Base-by-base conservation (phyloP, 441 rosid species). In the Adansonia rubrostipa region DNA sequence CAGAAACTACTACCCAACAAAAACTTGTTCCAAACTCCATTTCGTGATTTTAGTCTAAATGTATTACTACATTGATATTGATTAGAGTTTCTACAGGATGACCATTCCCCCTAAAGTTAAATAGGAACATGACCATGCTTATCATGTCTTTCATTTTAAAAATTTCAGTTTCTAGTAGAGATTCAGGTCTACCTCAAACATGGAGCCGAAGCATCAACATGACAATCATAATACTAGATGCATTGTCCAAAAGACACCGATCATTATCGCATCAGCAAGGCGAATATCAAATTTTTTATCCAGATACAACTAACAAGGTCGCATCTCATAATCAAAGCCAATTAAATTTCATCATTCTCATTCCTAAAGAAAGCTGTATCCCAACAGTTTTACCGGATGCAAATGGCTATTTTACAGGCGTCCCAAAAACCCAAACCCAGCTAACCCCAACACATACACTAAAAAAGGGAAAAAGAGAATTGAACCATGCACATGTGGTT, bases 21-120 rank as follows among this genome's bases (percentile, higher is more conserved):
- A 17, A 67, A 67, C 71, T 45, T 44, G 71, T 10, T 67, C n/a
- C 51, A 9, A 60, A 40, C 71, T 44, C 71, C 53, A 67, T 1
- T 19, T 70, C 24, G 4, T 51, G 57, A 48, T 4, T 5, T 48
- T 13, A 70, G 28, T 71, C 58, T 22, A 69, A 36, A n/a, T 69
- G 74, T 33, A 69, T 13, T 20, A 14, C 44, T 9, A 45, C 6
- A 17, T 4, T 10, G 13, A 15, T 8, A 33, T 28, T 28, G 36
- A 14, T 63, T 15, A 64, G 13, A 15, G 10, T 36, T 53, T 14
- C 53, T 13, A 15, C 19, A 53, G 4, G 19, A 14, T 53, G 7
- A 53, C 33, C 24, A 19, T 19, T 8, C 64, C 14, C 33, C 6
- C 33, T 5, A 5, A n/a, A 17, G 19, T 58, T 10, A 19, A 58